These are phyloP conservation scores for Helotiales sp. DNA, from an alignment of 2,329 filamentous ascomycete species.

Conservation along the genomic window DNA sequence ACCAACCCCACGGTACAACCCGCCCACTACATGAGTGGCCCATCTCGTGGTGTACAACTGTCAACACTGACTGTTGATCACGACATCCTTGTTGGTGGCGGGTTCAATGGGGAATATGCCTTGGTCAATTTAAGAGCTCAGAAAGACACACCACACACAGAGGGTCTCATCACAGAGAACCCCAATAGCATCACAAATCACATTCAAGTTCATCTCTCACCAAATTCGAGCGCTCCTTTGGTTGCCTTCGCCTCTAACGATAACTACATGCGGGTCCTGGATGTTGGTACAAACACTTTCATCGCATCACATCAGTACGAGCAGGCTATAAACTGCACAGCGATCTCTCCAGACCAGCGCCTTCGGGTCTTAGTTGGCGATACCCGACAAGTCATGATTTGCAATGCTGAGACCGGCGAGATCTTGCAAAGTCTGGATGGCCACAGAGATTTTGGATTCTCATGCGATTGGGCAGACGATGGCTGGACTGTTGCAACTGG, in stretches of 20 bases:
- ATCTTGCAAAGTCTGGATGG: conserved; percentile 62
- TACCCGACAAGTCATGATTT: conserved; percentile 66
- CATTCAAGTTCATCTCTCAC: conserved; percentile 60
- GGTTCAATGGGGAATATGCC: conserved; percentile 48
- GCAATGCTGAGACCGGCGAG: conserved; percentile 69
- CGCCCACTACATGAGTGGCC: conserved; percentile 25
- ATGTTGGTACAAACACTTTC: conserved; percentile 63
- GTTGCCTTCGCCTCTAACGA: conserved; percentile 70
- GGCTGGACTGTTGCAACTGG: conserved; percentile 78
- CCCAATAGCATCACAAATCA: conserved; percentile 68
- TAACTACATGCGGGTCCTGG: conserved; percentile 60
- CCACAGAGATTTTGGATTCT: conserved; percentile 74
- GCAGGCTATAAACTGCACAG: conserved; percentile 73
- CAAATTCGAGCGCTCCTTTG: conserved; percentile 56
- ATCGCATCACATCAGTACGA: conserved; percentile 59
- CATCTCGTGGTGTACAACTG: conserved; percentile 37
- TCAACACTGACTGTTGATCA: conserved; percentile 43
- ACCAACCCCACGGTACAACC: conserved; percentile 37
- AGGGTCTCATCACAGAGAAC: conserved; percentile 53
- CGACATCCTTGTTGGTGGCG: conserved; percentile 47
- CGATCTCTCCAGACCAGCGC: conserved; percentile 72
- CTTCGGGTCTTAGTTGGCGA: conserved; percentile 78
- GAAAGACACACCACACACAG: conserved; percentile 40
- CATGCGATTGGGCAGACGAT: conserved; percentile 80
- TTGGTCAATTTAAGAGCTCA: conserved; percentile 43